Base-by-base conservation (phyloP, 805 yeast species). In the Wickerhamomyces mucosus region DNA sequence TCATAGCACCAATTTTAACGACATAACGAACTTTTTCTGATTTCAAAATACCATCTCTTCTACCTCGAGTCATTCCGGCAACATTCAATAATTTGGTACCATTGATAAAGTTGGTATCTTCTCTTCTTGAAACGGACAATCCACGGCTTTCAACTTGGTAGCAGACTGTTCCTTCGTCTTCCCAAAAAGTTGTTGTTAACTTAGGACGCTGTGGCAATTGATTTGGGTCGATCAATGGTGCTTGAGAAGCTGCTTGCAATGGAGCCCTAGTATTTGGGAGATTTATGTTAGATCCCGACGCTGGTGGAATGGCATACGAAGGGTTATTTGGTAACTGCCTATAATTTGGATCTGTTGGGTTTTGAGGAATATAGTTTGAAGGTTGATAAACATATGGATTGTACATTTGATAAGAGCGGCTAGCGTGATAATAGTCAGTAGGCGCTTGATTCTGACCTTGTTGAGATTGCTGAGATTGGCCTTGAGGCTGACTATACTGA, bases 111-210 rank as follows among this genome's bases (percentile, higher is more conserved):
- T 76, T 75, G 46, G 75, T 76, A 51, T 76, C 84, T 26, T 79
- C 82, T 39, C 84, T 59, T 42, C 84, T 58, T 18, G 75, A 80
- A 21, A 76, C 82, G 1, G 75, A 61, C 22, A 76, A 76, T 33
- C 75, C 75, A 46, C 75, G 73, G 30, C 79, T 76, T 38, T 76
- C 83, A 30, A 76, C 83, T 51, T 76, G 84, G 52, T 76, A 76
- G 46, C 84, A 76, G 27, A 76, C 58, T 1, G 84, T 76, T 43
- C 72, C 73, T 45, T 76, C 83, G 48, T 76, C 83, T 53, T 76
- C 83, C 83, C 83, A 76, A 75, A 75, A 74, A 10, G 81, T 75
- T 16, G 83, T 76, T 28, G 82, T 75, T 35, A 76, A 75, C 39
- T 78, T 61, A 7, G 80, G 83, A 21, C 79, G 58, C 31, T 62